A percentile compares a stretch with the other conserved stretches of the same genome.
Conservation (phyloP, 2,329 filamentous ascomycete species). For the Cladosporium sp. region DNA sequence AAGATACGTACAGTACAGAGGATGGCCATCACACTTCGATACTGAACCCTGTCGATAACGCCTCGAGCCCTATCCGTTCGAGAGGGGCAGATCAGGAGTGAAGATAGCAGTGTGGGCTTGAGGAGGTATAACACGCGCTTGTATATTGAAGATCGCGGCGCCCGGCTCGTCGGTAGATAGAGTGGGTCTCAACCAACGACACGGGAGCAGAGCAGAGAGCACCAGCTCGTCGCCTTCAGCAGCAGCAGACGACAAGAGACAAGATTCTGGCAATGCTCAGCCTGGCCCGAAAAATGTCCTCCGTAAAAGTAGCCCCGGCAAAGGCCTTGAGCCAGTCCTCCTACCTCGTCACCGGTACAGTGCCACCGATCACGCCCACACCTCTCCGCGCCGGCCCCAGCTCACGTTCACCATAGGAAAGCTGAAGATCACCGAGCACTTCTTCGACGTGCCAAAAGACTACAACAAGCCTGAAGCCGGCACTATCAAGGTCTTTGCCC, state of each 20-base stretch:
- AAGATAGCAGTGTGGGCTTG: background rate
- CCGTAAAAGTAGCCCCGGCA: conserved; percentile 43
- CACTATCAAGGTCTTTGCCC: conserved; percentile 74
- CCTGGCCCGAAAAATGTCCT: conserved; percentile 33
- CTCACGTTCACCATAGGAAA: conserved; percentile 58
- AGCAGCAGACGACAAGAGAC: background rate
- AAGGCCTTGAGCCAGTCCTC: conserved; percentile 51
- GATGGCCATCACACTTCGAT: background rate
- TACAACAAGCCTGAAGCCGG: conserved; percentile 64
- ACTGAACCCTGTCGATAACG: background rate
- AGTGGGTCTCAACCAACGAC: conserved; percentile 13
- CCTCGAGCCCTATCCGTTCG: background rate
- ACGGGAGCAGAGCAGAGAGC: conserved; percentile 10
- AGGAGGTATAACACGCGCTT: conserved; percentile 5
- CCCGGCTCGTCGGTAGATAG: conserved; percentile 9
- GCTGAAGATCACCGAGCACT: conserved; percentile 75
- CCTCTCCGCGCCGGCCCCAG: background rate
- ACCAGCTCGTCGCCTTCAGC: conserved; percentile 10
- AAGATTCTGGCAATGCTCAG: conserved; percentile 26
- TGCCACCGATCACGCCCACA: background rate
- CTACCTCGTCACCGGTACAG: conserved; percentile 47
- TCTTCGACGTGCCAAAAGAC: conserved; percentile 84
- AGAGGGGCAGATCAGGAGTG: background rate
- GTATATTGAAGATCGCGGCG: conserved; percentile 1
- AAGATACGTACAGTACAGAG: background rate